Evolutionary conservation across 306 rosid species (phyloP), one percentile per base, ranked within the genome.

Genomic region (Spatholobus suberectus): DNA sequence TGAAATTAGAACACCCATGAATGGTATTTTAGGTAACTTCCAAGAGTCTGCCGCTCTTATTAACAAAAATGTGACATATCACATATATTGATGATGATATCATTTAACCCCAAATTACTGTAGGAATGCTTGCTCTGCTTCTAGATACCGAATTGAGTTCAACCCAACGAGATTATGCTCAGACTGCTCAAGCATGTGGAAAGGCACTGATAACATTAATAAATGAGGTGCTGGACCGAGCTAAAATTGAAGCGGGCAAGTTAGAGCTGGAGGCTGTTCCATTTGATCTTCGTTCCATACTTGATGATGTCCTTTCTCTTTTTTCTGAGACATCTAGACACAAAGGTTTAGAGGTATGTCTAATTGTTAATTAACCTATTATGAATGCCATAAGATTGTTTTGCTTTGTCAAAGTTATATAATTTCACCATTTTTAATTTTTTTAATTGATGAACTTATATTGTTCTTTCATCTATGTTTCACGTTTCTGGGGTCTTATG

Each of bases 1-100:
- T 80, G 98, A 94, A 93, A 94, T 94, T 29, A 87, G 98, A 81
- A 94, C 98, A 17, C 98, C 98, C 34, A 92, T 94, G 97, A 92
- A 94, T 59, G 98, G 98, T 77, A 90, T 94, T 76, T 90, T 94
- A 24, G 98, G 98, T 94, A 87, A 73, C 82, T 83, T 66, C 38
- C 34, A n/a, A 68, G 59, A 51, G 24, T 63, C 35, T 21, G 59
- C 15, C 27, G 51, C 69, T 83, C 71, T 58, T n/a, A n/a, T 27
- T 70, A 23, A 35, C 63, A 26, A 58, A 34, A 44, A 47, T 27
- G 37, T 73, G 27, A 15, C 15, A 17, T 49, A 14, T 24, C 38
- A 35, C 35, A 21, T 80, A 80, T 68, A 47, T 58, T 8, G 49
- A 44, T 49, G 34, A 27, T 85, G 58, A 44, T n/a, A 9, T 80